Percentiles rank a stretch among this genome's conserved stretches.
These are phyloP conservation scores for Sclerotinia sclerotiorum DNA, from an alignment of 2,329 filamentous ascomycete genomes.

Conservation along the genomic window DNA sequence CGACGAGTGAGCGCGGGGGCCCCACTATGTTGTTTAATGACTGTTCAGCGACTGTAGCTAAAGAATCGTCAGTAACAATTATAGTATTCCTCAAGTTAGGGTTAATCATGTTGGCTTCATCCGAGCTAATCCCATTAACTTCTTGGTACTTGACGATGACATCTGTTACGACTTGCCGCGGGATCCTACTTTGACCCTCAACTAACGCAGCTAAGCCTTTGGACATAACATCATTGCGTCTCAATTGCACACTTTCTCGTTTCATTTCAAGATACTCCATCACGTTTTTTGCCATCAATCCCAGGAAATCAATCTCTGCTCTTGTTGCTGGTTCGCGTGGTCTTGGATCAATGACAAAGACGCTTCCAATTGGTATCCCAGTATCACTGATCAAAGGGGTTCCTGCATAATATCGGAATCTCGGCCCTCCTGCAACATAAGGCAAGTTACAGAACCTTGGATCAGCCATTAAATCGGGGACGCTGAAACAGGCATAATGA, in stretches of 20 bases:
- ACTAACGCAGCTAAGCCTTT: constrained; percentile 54
- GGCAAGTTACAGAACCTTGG: constrained; percentile 25
- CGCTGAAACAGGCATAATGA: constrained; percentile 26
- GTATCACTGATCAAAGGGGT: constrained; percentile 24
- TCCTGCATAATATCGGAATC: constrained; percentile 27
- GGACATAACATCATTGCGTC: constrained; percentile 51
- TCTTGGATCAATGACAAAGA: constrained; percentile 57
- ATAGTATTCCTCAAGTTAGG: background rate
- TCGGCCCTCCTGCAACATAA: constrained; percentile 26
- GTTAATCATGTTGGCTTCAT: constrained; percentile 1
- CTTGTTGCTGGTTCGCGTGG: constrained; percentile 48
- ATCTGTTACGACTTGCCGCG: background rate
- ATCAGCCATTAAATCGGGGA: constrained; percentile 24
- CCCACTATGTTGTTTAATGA: constrained; percentile 15
- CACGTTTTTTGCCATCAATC: constrained; percentile 53
- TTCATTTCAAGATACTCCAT: constrained; percentile 61
- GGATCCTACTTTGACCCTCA: constrained; percentile 41
- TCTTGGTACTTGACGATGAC: constrained; percentile 4
- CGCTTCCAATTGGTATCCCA: constrained; percentile 50
- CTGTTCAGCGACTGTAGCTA: constrained; percentile 11
- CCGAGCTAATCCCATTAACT: background rate
- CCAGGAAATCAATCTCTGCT: constrained; percentile 53
- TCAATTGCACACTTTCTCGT: constrained; percentile 50
- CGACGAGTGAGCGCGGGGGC: background rate
- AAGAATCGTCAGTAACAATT: background rate